A percentile compares a stretch with the other conserved stretches of the same genome.
Conservation (phyloP, 495 filamentous ascomycete genomes). For the Talaromyces stipitatus region DNA sequence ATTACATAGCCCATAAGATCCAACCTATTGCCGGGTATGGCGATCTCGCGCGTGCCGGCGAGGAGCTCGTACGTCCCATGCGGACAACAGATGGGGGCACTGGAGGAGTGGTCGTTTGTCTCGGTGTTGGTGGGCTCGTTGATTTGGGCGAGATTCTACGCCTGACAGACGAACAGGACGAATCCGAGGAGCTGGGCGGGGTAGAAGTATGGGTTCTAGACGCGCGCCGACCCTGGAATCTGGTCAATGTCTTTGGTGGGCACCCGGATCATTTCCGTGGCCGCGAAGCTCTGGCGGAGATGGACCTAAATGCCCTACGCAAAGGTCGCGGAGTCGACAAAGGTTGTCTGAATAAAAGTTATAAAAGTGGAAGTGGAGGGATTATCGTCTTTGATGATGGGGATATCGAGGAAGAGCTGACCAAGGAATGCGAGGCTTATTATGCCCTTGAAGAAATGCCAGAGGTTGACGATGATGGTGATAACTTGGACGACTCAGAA, state of each 20-base stretch:
- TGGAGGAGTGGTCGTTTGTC: conserved; percentile 82
- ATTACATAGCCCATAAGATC: conserved; percentile 98
- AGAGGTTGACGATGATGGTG: conserved; percentile 68
- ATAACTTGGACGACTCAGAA: conserved; percentile 33
- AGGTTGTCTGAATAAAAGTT: conserved; percentile 63
- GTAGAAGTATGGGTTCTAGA: conserved; percentile 95
- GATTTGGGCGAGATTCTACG: conserved; percentile 72
- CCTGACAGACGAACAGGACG: conserved; percentile 46
- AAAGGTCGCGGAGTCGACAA: conserved; percentile 42
- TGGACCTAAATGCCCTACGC: conserved; percentile 45
- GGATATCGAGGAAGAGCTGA: conserved; percentile 85
- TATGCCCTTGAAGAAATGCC: conserved; percentile 81
- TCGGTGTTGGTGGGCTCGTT: conserved; percentile 86
- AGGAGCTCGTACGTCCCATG: conserved; percentile 74
- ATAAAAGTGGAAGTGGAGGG: conserved; percentile 69
- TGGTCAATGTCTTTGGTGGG: conserved; percentile 85
- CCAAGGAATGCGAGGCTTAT: conserved; percentile 69
- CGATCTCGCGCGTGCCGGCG: conserved; percentile 71
- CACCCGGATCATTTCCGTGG: conserved; percentile 26
- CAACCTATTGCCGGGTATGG: conserved; percentile 89
- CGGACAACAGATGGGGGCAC: conserved; percentile 68
- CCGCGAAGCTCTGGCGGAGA: conserved; percentile 33
- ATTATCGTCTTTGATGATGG: conserved; percentile 94
- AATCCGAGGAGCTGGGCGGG: conserved; percentile 55
- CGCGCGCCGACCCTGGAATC: conserved; percentile 86